Base-by-base conservation (phyloP, 2,329 filamentous ascomycete genomes). In the Epichloe elymi region DNA sequence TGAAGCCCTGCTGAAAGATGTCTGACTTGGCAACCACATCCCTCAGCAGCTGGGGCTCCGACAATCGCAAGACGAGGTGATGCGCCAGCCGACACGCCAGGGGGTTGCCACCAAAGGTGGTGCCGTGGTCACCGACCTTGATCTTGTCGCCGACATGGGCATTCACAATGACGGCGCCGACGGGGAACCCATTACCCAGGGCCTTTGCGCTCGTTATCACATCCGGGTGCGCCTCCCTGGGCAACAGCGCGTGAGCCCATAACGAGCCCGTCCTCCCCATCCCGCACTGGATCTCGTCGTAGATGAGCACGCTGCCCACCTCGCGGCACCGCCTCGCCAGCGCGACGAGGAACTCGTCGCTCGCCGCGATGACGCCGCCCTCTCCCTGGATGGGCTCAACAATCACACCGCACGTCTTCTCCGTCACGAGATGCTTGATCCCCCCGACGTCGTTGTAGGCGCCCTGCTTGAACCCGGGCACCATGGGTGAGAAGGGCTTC, bases 361-460 rank as follows among this genome's bases (percentile, higher is more conserved):
- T 84, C 3, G 88, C 93, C 11, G 86, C 82, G 59, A 91, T 85
- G 48, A 98, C 85, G 57, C 93, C 93, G 15, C 93, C 93, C 70
- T 98, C 93, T 53, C 93, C 93, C 70, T 98, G 93, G 54, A 98
- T 95, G 8, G 93, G 93, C 74, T 98, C 93, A 44, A 98, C 79
- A 52, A 98, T 90, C 19, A 98, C 93, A 63, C 88, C 90, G 61
- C 90, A 96, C 0, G 93, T 97, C 58, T 83, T 80, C 19, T 88
- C 82, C 0, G 85, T 95, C 33, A 98, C 82, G 17, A 95, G 72
- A 1, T 76, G 76, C 17, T 83, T 71, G 49, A 98, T 78, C 15
- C 74, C 82, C 2, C 72, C 76, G 12, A 91, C 71, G 63, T 97
- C 85, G 64, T 98, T 97, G 73, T 83, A 94, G 7, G 73, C 83